phyloP scores from a whole-genome alignment of 164 flowering plant species.

The Sextonia rubra region DNA sequence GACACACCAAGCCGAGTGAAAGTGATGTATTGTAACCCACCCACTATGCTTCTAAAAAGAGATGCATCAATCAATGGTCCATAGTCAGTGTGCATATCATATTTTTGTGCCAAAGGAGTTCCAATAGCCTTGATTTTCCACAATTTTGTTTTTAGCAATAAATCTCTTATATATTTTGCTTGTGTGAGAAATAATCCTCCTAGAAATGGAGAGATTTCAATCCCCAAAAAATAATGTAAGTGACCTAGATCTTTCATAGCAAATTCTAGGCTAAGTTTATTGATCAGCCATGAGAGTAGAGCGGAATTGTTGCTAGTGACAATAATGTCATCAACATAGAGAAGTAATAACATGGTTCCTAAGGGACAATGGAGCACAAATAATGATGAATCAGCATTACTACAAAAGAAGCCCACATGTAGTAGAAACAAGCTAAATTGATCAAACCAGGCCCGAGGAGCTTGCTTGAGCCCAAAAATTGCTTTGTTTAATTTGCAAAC shows the following conservation, averaged over 20 bases:
- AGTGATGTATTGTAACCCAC: neutral
- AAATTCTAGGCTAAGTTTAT: neutral
- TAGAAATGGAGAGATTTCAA: neutral
- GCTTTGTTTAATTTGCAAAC: neutral
- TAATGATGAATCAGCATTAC: neutral
- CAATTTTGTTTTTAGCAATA: neutral
- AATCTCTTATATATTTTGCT: neutral
- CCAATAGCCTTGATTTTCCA: neutral
- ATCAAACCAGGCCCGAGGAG: conserved; percentile 3
- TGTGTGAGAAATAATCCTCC: neutral
- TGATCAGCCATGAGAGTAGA: neutral
- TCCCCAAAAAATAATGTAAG: neutral
- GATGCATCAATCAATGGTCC: neutral
- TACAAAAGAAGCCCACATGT: neutral
- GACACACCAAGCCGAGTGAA: neutral
- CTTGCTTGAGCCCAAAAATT: neutral
- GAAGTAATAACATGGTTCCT: neutral
- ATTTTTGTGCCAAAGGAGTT: neutral
- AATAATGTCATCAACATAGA: neutral
- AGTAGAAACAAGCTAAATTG: neutral
- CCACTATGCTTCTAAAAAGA: neutral
- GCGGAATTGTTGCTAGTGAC: neutral
- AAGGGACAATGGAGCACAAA: neutral
- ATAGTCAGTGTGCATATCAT: neutral
- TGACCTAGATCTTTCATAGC: neutral